Percentiles rank a stretch among this genome's conserved stretches.
Evolutionary conservation across 2,329 filamentous ascomycete genomes (phyloP).

Genomic region (Fusarium siculi): DNA sequence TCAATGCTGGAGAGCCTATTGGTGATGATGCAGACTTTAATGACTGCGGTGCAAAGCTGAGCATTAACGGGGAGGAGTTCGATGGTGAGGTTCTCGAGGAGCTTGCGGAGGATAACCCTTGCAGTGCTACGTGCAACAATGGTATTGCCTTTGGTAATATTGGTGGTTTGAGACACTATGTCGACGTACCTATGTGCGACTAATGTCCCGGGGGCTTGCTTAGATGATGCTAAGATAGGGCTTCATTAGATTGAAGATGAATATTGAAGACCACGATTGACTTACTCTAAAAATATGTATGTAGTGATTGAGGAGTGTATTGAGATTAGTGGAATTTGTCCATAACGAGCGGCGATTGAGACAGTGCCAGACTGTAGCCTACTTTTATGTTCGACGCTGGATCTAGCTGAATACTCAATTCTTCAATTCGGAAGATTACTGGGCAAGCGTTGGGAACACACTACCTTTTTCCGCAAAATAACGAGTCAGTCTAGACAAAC

Average conservation of each 20-base stretch:
- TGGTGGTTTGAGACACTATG: background rate
- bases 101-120: background rate
- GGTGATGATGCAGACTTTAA: background rate
- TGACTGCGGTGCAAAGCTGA: background rate
- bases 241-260: background rate
- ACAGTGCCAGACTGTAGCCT: background rate
- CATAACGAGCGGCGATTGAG: background rate
- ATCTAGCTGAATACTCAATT: background rate
- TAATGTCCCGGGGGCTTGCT: background rate
- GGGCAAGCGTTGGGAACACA: too few species aligned
- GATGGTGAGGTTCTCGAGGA: background rate
- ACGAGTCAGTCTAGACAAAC: background rate
- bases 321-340: background rate
- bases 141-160: background rate
- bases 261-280: background rate
- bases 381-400: background rate
- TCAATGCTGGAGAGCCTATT: background rate
- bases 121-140: background rate
- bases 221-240: background rate
- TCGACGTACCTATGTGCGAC: background rate
- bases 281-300: fast-evolving
- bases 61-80: background rate
- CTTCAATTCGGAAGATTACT: background rate
- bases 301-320: background rate
- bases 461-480: too few species aligned